A percentile compares a stretch with the other conserved stretches of the same genome.
phyloP scores from a whole-genome alignment of 345 rosid genomes.

The Dovyalis caffra region DNA sequence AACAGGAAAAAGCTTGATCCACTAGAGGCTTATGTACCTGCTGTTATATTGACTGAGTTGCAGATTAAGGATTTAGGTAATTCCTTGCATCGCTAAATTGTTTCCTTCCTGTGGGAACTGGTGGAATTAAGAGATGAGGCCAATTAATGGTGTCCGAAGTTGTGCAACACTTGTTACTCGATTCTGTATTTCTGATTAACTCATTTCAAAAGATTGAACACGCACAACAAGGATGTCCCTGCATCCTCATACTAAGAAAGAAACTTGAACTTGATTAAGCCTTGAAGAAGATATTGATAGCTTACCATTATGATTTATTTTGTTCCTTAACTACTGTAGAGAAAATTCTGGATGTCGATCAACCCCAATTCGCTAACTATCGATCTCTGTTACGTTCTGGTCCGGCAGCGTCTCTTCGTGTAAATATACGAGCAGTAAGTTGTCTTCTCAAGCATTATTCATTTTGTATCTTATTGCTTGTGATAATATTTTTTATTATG shows the following conservation, averaged over 20 bases:
- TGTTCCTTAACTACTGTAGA: conserved; percentile 28
- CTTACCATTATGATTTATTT: neutral
- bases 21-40: conserved; percentile 71
- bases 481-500: neutral
- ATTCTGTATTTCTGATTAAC: too few species aligned
- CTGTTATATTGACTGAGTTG: conserved; percentile 66
- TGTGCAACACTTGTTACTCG: neutral
- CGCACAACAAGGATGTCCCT: neutral
- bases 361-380: conserved; percentile 58
- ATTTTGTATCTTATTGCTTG: neutral
- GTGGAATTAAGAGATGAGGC: too few species aligned
- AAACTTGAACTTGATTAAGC: conserved; percentile 1
- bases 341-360: conserved; percentile 50
- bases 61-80: conserved; percentile 79
- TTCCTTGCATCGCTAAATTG: neutral
- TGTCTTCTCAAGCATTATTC: neutral
- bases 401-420: conserved; percentile 75
- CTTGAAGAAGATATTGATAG: neutral
- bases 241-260: neutral
- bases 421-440: conserved; percentile 80
- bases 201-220: neutral
- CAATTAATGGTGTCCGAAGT: neutral
- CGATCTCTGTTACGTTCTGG: conserved; percentile 64
- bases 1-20: conserved; percentile 87
- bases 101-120: neutral